phyloP scores from a whole-genome alignment of 2,329 filamentous ascomycete genomes.

The Neonectria hederae region DNA sequence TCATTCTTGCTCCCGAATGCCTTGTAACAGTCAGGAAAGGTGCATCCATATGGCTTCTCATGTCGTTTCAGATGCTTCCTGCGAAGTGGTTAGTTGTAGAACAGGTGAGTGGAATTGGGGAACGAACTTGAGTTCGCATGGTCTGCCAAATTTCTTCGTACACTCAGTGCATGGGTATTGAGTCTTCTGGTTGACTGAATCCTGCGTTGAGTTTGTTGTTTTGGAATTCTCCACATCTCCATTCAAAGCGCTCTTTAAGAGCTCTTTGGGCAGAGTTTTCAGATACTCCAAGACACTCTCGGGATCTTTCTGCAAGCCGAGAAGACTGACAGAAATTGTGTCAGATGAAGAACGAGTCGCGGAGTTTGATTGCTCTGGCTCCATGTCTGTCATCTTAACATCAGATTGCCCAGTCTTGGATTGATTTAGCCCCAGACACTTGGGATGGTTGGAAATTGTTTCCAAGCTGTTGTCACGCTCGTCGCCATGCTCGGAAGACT shows the following conservation, averaged over 20 bases:
- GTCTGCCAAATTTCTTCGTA: conserved; percentile 57
- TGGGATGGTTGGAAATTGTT: background rate
- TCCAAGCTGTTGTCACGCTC: conserved; percentile 2
- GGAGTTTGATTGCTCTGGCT: conserved; percentile 1
- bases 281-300: conserved; percentile 34
- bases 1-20: conserved; percentile 92
- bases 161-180: conserved; percentile 52
- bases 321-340: background rate
- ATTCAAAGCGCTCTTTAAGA: conserved; percentile 47
- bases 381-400: conserved; percentile 29
- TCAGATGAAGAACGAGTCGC: background rate
- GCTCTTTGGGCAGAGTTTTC: conserved; percentile 43
- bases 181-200: conserved; percentile 24
- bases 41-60: conserved; percentile 83
- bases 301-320: conserved; percentile 10
- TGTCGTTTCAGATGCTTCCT: conserved; percentile 90
- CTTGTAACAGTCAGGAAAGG: conserved; percentile 73
- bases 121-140: conserved; percentile 67
- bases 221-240: conserved; percentile 18
- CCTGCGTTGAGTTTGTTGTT: conserved; percentile 20
- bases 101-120: background rate
- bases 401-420: conserved; percentile 23
- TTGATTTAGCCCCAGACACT: background rate
- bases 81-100: conserved; percentile 33
- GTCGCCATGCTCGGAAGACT: background rate